Percentiles rank a stretch among this genome's conserved stretches.
Conservation (phyloP, 2,329 filamentous ascomycete genomes). For the Nigrograna mackinnonii region DNA sequence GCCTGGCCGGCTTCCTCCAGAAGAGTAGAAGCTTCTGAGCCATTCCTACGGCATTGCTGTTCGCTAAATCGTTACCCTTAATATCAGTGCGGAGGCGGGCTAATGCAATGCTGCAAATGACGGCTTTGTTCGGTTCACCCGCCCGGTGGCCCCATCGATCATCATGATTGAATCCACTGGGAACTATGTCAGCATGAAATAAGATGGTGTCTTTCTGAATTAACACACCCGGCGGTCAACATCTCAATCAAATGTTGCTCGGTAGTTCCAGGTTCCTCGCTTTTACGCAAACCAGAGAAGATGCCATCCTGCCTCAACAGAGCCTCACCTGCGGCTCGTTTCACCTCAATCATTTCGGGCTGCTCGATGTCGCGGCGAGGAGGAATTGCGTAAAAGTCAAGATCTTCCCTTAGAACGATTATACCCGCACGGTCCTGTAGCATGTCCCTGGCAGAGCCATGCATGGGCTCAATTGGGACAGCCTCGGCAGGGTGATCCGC, state of each 20-base stretch:
- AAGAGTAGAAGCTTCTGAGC: conserved; percentile 96
- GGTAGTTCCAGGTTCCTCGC: conserved; percentile 93
- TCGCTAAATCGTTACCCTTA: conserved; percentile 73
- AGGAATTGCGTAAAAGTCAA: conserved; percentile 97
- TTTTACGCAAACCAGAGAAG: conserved; percentile 92
- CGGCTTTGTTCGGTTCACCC: conserved; percentile 97
- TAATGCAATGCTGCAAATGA: conserved; percentile 94
- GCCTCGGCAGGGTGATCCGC: conserved; percentile 51
- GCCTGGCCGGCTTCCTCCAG: conserved; percentile 93
- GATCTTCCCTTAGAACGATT: conserved; percentile 92
- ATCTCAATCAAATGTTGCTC: conserved; percentile 99
- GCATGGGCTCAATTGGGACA: conserved; percentile 73
- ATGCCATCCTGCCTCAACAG: conserved; percentile 89
- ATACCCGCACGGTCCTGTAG: conserved; percentile 89
- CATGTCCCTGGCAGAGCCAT: conserved; percentile 73
- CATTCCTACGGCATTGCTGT: conserved; percentile 86
- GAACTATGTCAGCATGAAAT: conserved; percentile 12
- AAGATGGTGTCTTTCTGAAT: not conserved
- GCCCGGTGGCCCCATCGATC: conserved; percentile 95
- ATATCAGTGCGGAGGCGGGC: conserved; percentile 92
- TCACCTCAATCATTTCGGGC: conserved; percentile 92
- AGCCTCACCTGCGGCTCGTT: conserved; percentile 86
- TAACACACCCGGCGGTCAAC: conserved; percentile 89
- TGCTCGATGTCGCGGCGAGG: conserved; percentile 82
- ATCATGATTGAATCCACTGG: conserved; percentile 92